Conservation (phyloP, 176 grass and related monocot species). For the Triticum urartu region DNA sequence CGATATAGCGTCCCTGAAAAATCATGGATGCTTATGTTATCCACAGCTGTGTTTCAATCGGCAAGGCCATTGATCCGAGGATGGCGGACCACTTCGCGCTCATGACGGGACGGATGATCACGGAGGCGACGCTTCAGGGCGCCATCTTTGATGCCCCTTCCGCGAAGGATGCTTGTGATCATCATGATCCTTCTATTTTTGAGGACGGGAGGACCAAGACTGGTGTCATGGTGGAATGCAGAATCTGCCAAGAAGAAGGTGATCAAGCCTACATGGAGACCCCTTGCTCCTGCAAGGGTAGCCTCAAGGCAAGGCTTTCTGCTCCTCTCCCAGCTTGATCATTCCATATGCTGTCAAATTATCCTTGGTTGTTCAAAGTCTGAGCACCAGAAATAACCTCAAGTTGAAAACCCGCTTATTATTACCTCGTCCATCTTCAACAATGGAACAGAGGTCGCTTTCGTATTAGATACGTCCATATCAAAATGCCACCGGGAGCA, state of each 20-base stretch:
- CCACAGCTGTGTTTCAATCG: not conserved
- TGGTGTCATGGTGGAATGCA: constrained; percentile 57
- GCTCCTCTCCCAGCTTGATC: not conserved
- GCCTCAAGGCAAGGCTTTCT: constrained; percentile 59
- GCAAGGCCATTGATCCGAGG: not conserved
- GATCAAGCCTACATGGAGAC: constrained; percentile 63
- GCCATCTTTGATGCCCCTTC: constrained; percentile 26
- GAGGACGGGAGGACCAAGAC: constrained; percentile 21
- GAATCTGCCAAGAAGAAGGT: constrained; percentile 88
- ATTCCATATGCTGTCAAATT: not conserved
- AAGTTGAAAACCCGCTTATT: not conserved
- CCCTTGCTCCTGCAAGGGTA: constrained; percentile 82
- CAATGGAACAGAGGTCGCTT: not conserved
- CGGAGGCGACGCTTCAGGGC: constrained; percentile 63
- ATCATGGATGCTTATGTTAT: not conserved
- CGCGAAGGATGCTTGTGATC: not conserved
- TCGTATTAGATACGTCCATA: not conserved
- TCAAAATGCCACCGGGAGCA: not conserved
- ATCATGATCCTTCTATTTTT: constrained; percentile 6
- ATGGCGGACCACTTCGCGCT: constrained; percentile 84
- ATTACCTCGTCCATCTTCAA: not conserved
- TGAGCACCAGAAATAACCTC: not conserved
- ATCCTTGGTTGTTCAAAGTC: too few relatives aligned
- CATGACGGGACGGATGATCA: constrained; percentile 67
- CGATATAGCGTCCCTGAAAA: not conserved